Percentiles rank a stretch among this genome's conserved stretches.
These are phyloP conservation scores for Phytophthora idaei DNA, from an alignment of 352 stramenopile species.

Conservation along the genomic window DNA sequence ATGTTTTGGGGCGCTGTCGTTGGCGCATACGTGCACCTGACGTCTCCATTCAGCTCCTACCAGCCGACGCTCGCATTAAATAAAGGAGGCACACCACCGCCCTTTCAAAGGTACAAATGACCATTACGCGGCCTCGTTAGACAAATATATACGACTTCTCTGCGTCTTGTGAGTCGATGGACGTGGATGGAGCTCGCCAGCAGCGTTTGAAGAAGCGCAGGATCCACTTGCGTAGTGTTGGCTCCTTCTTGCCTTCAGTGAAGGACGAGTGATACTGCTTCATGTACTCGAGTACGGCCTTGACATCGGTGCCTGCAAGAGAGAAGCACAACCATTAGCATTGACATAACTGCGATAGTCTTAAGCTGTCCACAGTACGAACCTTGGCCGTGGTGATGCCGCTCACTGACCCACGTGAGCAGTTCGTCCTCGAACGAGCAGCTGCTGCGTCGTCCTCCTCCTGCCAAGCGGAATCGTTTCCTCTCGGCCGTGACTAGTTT, in stretches of 20 bases:
- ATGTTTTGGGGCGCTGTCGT: not conserved
- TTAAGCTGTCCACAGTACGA: not conserved
- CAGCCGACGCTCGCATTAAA: slow-evolving; percentile 12
- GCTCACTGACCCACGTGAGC: slow-evolving; percentile 71
- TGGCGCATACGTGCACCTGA: not conserved
- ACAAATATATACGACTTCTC: slow-evolving; percentile 68
- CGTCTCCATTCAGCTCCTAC: slow-evolving; percentile 19
- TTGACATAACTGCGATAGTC: not conserved
- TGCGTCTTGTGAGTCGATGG: slow-evolving; percentile 46
- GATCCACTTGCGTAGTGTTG: slow-evolving; percentile 82
- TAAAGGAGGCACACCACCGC: slow-evolving; percentile 24
- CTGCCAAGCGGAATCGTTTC: slow-evolving; percentile 75
- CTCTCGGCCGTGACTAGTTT: slow-evolving; percentile 74
- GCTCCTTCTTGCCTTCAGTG: slow-evolving; percentile 81
- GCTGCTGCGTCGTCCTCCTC: slow-evolving; percentile 66
- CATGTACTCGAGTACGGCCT: slow-evolving; percentile 74
- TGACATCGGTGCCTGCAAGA: slow-evolving; percentile 62
- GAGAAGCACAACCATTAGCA: not conserved
- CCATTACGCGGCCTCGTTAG: slow-evolving; percentile 25
- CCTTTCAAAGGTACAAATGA: slow-evolving; percentile 28
- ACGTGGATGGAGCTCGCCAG: slow-evolving; percentile 44
- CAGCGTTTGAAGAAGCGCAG: slow-evolving; percentile 85
- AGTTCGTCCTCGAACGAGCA: slow-evolving; percentile 81
- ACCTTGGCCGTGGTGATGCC: slow-evolving; percentile 68
- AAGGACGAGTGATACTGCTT: slow-evolving; percentile 66